Evolutionary conservation across 2,329 filamentous ascomycete genomes (phyloP).

Genomic region (Cadophora luteo-olivacea): DNA sequence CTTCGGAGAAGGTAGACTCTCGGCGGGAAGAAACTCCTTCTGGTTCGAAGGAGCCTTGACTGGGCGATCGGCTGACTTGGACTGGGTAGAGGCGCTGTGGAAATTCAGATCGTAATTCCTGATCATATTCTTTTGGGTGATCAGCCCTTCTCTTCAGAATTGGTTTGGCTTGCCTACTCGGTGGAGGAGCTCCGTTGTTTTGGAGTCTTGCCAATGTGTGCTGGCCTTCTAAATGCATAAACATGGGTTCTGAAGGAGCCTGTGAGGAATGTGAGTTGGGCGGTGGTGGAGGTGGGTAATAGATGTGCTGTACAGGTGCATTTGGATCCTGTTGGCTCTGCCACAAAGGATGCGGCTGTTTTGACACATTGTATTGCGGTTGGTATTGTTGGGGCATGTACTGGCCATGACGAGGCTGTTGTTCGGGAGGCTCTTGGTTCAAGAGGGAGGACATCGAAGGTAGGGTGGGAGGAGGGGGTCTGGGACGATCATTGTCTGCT

Average conservation of each 20-base stretch:
- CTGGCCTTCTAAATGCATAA: constrained; percentile 16
- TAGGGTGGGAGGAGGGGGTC: constrained; percentile 25
- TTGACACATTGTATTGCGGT: constrained; percentile 26
- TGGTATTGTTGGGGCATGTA: constrained; percentile 27
- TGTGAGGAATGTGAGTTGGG: constrained; percentile 26
- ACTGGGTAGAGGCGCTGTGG: constrained; percentile 14
- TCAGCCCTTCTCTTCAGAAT: constrained; percentile 32
- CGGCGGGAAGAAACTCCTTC: constrained; percentile 7
- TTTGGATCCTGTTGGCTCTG: constrained; percentile 26
- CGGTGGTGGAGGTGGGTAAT: constrained; percentile 21
- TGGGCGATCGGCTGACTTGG: constrained; percentile 5
- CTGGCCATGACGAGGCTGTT: constrained; percentile 15
- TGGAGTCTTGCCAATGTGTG: constrained; percentile 6
- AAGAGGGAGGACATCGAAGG: constrained; percentile 38
- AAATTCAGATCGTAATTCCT: constrained; percentile 15
- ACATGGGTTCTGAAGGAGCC: constrained; percentile 18
- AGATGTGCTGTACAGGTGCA: constrained; percentile 30
- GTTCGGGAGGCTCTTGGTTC: constrained; percentile 26
- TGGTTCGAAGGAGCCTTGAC: constrained; percentile 9
- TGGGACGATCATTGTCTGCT: constrained; percentile 15
- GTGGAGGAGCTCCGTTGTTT: constrained; percentile 20
- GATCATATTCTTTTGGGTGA: constrained; percentile 26
- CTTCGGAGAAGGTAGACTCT: constrained; percentile 16
- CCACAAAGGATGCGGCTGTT: constrained; percentile 28
- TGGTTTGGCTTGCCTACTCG: constrained; percentile 33